A percentile compares a stretch with the other conserved stretches of the same genome.
phyloP scores from a whole-genome alignment of 306 rosid species.

The Sicyos edulis region DNA sequence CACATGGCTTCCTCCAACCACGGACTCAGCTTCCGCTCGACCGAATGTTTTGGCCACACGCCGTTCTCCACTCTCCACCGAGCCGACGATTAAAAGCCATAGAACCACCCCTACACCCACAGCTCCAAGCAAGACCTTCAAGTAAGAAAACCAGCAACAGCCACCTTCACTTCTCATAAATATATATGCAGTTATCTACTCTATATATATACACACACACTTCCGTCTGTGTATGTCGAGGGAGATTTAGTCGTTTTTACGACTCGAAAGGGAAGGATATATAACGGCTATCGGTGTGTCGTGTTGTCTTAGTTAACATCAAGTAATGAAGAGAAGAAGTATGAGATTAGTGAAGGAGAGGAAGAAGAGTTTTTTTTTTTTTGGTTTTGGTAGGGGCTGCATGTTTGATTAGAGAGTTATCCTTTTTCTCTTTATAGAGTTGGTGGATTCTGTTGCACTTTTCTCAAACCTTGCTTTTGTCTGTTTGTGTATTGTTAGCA shows the following conservation, averaged over 20 bases:
- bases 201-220: neutral
- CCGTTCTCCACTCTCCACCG: neutral
- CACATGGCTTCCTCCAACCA: neutral
- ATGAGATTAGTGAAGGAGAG: neutral
- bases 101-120: neutral
- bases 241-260: neutral
- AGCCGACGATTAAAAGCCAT: neutral
- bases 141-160: neutral
- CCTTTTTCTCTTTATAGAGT: conserved; percentile 16
- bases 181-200: neutral
- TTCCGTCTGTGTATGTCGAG: neutral
- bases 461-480: conserved; percentile 13
- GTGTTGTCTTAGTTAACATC: neutral
- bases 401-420: conserved; percentile 1
- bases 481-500: neutral
- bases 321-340: conserved; percentile 2
- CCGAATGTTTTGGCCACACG: neutral
- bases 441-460: conserved; percentile 22
- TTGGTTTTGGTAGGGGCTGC: neutral
- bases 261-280: neutral
- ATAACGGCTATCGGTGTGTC: neutral
- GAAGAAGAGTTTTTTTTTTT: neutral
- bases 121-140: conserved; percentile 11
- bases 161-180: conserved; percentile 9
- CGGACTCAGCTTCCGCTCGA: neutral